Conservation (phyloP, 2,329 filamentous ascomycete species). For the Fusarium vanettenii region DNA sequence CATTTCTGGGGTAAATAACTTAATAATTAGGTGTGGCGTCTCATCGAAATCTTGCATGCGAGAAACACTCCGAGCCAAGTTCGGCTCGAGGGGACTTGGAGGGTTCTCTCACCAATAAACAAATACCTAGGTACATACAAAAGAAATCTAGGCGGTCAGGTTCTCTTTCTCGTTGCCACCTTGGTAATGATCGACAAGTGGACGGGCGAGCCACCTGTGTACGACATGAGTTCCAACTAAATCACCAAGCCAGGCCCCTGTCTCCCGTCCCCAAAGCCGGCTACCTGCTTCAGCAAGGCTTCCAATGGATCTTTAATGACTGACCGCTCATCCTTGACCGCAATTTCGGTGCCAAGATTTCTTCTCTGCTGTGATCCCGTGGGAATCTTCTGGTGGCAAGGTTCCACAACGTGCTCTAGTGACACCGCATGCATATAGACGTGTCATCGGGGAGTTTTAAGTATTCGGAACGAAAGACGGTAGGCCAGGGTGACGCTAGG, state of each 20-base stretch:
- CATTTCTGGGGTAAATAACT: no score
- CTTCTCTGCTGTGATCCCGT: neutral
- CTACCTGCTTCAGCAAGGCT: neutral
- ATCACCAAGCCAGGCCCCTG: neutral
- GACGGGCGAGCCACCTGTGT: neutral
- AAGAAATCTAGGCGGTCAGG: neutral
- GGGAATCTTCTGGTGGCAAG: neutral
- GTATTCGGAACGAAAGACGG: neutral
- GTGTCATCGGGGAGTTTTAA: neutral
- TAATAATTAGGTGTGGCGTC: no score
- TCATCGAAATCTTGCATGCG: neutral
- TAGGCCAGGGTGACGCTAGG: no score
- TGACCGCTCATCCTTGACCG: constrained; percentile 1
- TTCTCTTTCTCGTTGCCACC: neutral
- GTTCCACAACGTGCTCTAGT: neutral
- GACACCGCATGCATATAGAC: neutral
- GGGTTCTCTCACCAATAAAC: neutral
- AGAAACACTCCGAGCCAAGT: neutral
- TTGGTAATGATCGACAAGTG: neutral
- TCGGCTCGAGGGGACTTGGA: neutral
- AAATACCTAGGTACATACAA: no score
- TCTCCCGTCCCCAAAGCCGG: neutral
- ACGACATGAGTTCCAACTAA: neutral
- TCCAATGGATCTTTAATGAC: neutral
- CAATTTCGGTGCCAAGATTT: neutral